Percentiles rank a stretch among this genome's conserved stretches.
These are phyloP conservation scores for Bruguiera sexangula DNA, from an alignment of 345 rosid genomes.

Conservation along the genomic window DNA sequence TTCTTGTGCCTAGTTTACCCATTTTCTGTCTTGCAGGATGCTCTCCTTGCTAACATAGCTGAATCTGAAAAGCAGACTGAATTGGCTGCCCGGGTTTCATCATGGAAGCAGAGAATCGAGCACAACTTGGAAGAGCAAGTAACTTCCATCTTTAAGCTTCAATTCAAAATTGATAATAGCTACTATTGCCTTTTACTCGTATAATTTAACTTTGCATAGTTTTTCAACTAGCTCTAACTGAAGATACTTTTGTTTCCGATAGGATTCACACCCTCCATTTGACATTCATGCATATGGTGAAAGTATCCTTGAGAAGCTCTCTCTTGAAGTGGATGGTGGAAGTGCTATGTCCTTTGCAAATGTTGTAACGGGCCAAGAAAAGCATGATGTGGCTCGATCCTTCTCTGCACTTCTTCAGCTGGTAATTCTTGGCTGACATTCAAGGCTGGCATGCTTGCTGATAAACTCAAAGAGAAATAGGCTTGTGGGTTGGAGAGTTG, in stretches of 20 bases:
- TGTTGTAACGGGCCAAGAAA: slow-evolving; percentile 68
- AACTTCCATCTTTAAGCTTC: slow-evolving; percentile 5
- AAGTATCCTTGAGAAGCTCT: slow-evolving; percentile 58
- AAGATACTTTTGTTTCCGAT: slow-evolving; percentile 16
- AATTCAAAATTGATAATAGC: not conserved
- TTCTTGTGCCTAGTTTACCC: slow-evolving; percentile 1
- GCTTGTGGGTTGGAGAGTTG: not conserved
- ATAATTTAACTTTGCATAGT: not conserved
- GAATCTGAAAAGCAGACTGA: slow-evolving; percentile 89
- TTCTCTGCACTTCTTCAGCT: slow-evolving; percentile 96
- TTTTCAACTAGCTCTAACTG: not conserved
- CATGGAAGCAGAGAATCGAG: slow-evolving; percentile 96
- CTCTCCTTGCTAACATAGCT: slow-evolving; percentile 91
- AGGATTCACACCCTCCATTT: slow-evolving; percentile 86
- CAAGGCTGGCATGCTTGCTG: not conserved
- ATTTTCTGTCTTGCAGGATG: slow-evolving; percentile 51
- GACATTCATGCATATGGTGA: slow-evolving; percentile 88
- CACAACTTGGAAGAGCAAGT: slow-evolving; percentile 90
- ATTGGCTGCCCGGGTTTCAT: slow-evolving; percentile 80
- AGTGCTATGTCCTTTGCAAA: slow-evolving; percentile 50
- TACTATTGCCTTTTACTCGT: not conserved
- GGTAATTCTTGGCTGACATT: slow-evolving; percentile 39
- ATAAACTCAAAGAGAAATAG: not conserved
- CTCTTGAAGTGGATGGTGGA: slow-evolving; percentile 38
- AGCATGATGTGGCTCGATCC: slow-evolving; percentile 83